Percentiles rank a stretch among this genome's conserved stretches.
These are phyloP conservation scores for Aspergillus asperescens DNA, from an alignment of 495 filamentous ascomycete genomes.

Conservation along the genomic window DNA sequence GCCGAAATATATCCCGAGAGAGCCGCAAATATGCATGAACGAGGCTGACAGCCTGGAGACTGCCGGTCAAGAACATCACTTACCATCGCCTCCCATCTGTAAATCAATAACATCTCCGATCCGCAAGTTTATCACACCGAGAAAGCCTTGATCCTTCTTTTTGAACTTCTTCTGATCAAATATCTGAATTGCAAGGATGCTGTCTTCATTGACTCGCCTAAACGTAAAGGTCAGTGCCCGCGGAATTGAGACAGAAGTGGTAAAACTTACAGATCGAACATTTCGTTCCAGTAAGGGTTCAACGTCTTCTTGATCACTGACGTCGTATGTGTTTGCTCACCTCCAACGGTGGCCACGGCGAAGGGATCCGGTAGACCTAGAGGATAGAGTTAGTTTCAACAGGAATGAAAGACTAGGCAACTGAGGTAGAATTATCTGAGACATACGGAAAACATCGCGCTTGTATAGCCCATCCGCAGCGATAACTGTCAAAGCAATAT, in stretches of 20 bases:
- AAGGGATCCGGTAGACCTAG: conserved; percentile 96
- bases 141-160: conserved; percentile 99
- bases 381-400: conserved; percentile 21
- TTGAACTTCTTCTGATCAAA: conserved; percentile 99
- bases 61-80: conserved; percentile 24
- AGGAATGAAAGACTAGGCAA: background rate
- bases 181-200: conserved; percentile 94
- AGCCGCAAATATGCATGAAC: background rate
- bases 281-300: conserved; percentile 99
- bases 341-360: conserved; percentile 91
- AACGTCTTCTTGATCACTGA: conserved; percentile 93
- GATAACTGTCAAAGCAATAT: conserved; percentile 61
- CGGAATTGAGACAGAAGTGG: background rate
- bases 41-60: background rate
- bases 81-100: conserved; percentile 86
- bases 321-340: conserved; percentile 94
- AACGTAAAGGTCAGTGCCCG: conserved; percentile 19
- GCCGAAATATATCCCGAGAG: background rate
- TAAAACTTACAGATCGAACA: conserved; percentile 76
- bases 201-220: conserved; percentile 85
- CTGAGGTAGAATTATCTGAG: background rate
- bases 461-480: conserved; percentile 98
- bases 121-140: conserved; percentile 94
- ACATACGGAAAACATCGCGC: conserved; percentile 91
- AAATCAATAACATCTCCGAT: conserved; percentile 91